Percentiles rank a stretch among this genome's conserved stretches.
phyloP scores from a whole-genome alignment of 2,329 filamentous ascomycete genomes.

The Mycosphaerelloides madeirae region DNA sequence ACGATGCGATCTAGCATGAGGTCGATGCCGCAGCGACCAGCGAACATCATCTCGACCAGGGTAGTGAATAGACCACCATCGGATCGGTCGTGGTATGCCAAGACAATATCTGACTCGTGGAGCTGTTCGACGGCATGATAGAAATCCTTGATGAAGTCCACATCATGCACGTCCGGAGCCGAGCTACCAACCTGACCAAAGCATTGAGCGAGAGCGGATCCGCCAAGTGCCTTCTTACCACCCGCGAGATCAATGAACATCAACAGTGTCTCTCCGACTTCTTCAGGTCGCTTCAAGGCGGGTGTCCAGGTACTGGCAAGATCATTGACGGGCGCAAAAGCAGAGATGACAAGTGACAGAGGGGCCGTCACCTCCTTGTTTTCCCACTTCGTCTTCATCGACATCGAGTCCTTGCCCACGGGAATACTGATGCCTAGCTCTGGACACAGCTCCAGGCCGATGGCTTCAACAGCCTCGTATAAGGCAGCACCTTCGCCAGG shows the following conservation, averaged over 20 bases:
- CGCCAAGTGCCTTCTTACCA: constrained; percentile 76
- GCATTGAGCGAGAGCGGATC: constrained; percentile 84
- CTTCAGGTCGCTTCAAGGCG: constrained; percentile 72
- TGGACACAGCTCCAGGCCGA: constrained; percentile 88
- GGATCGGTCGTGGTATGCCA: constrained; percentile 92
- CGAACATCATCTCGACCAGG: constrained; percentile 96
- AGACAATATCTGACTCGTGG: constrained; percentile 65
- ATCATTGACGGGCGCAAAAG: constrained; percentile 79
- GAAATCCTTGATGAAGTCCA: constrained; percentile 77
- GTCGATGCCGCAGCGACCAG: constrained; percentile 82
- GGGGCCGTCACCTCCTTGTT: constrained; percentile 86
- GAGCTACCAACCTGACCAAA: constrained; percentile 82
- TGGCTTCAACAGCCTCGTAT: constrained; percentile 89
- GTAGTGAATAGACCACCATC: constrained; percentile 91
- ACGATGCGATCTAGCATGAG: constrained; percentile 74
- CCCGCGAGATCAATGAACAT: constrained; percentile 87
- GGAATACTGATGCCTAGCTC: constrained; percentile 88
- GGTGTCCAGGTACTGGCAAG: constrained; percentile 91
- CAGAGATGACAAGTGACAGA: constrained; percentile 83
- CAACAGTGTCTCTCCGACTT: constrained; percentile 82
- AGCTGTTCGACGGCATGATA: constrained; percentile 76
- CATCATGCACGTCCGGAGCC: constrained; percentile 78
- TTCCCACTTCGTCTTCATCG: constrained; percentile 97
- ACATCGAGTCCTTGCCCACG: constrained; percentile 96
- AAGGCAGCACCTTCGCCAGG: constrained; percentile 86